Base-by-base conservation (phyloP, 257 asterid genomes). In the Haberlea rhodopensis region DNA sequence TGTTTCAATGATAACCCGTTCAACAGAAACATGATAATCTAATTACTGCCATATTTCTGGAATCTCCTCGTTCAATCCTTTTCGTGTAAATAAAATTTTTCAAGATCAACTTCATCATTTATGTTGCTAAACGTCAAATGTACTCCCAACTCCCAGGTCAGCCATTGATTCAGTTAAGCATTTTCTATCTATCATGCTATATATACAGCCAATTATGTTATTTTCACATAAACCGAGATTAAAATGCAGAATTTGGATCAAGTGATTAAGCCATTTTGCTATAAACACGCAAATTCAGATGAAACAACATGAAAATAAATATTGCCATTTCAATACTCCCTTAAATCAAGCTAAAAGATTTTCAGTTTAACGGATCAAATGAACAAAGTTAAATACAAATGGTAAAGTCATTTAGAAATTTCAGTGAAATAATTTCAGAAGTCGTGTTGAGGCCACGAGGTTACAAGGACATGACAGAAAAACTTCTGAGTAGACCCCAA, bases 401-500 rank as follows among this genome's bases (percentile, higher is more conserved):
- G 19, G 49, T 20, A 32, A 46, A 78, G 62, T 54, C 76, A 67
- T 40, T 57, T 75, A 45, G 70, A 81, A 77, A 72, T 24, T 55
- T 63, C 46, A 37, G 46, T 37, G 46, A 37, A 37, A 37, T 37
- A 9, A 37, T 37, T 37, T 4, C 51, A 15, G 60, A 62, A 60
- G 75, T 72, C 77, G 67, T 70, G 71, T 55, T 46, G 63, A 64
- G 63, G 58, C 57, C 73, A 62, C 73, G 53, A 61, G 25, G 53
- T 48, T 25, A 20, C 52, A 55, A 53, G 69, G 63, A 69, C 37
- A 58, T 21, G 66, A n/a, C 72, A 49, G 32, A 65, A 68, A 67
- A 57, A 63, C 53, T 55, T 53, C 69, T 29, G 53, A 63, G 45
- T 18, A n/a, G 45, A 63, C 54, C 63, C 49, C 10, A 57, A 48